A percentile compares a stretch with the other conserved stretches of the same genome.
These are phyloP conservation scores for Pseudogymnoascus destructans DNA, from an alignment of 2,329 filamentous ascomycete species.

Conservation along the genomic window DNA sequence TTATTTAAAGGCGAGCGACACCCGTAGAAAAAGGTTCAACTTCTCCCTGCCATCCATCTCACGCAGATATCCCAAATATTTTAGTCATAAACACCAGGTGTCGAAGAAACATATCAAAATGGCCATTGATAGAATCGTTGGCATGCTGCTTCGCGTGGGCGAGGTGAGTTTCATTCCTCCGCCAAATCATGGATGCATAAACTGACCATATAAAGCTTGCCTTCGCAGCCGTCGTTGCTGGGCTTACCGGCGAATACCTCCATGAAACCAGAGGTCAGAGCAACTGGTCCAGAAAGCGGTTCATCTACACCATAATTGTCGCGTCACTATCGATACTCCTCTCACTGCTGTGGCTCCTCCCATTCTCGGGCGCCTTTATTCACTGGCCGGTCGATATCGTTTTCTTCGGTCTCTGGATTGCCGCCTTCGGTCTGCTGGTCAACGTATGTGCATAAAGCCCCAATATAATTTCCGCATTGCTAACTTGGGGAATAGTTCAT, in stretches of 20 bases:
- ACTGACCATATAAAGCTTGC: conserved; percentile 42
- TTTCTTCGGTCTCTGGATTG: conserved; percentile 50
- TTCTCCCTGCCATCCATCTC: background rate
- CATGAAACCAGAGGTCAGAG: conserved; percentile 32
- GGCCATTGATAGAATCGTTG: conserved; percentile 31
- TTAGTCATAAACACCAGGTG: background rate
- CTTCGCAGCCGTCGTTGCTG: conserved; percentile 60
- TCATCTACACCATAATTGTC: conserved; percentile 64
- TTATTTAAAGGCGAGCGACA: background rate
- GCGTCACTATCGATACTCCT: conserved; percentile 56
- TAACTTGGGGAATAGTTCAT: conserved; percentile 59
- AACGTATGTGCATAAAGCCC: conserved; percentile 48
- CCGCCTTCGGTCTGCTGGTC: conserved; percentile 37
- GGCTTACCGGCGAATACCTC: conserved; percentile 55
- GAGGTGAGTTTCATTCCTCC: conserved; percentile 15
- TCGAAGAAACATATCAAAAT: conserved; percentile 18
- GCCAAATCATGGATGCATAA: background rate
- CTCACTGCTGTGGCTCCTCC: conserved; percentile 59
- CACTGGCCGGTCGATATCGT: conserved; percentile 60
- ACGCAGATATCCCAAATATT: background rate
- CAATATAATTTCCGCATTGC: conserved; percentile 62
- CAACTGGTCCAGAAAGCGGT: conserved; percentile 45
- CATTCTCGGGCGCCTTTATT: conserved; percentile 53
- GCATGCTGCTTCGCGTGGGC: conserved; percentile 20
- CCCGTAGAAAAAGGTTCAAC: background rate